These are phyloP conservation scores for Ustanciosporium gigantosporum DNA, from an alignment of 1,284 basidiomycete genomes.

Conservation along the genomic window DNA sequence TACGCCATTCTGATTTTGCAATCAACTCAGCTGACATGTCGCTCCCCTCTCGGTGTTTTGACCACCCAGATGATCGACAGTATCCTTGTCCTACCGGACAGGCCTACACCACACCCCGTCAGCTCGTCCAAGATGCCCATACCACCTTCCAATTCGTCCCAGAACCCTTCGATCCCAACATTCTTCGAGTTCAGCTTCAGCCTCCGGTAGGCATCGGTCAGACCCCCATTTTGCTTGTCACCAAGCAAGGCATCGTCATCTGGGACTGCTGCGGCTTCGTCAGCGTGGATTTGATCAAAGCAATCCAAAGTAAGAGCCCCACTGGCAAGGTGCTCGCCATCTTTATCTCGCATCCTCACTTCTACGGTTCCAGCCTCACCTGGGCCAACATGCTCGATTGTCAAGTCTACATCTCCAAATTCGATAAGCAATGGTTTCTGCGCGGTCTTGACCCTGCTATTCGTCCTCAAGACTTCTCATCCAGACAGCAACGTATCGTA, in stretches of 20 bases:
- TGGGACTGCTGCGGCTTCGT: constrained; percentile 29
- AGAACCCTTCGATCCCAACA: no score
- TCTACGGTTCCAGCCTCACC: constrained; percentile 11
- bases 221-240: constrained; percentile 24
- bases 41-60: no score
- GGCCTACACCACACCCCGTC: no score
- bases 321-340: constrained; percentile 19
- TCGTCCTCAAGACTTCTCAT: constrained; percentile 10
- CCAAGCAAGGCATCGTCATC: constrained; percentile 9
- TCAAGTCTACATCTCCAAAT: constrained; percentile 32
- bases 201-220: constrained; percentile 31
- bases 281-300: constrained; percentile 15
- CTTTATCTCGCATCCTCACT: constrained; percentile 33
- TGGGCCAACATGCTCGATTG: constrained; percentile 33
- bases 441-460: constrained; percentile 10
- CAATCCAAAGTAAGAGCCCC: constrained; percentile 11
- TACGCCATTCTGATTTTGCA: no score
- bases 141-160: no score
- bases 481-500: constrained; percentile 8
- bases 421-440: constrained; percentile 29
- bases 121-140: no score
- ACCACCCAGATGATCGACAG: no score
- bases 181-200: no score
- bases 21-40: no score
- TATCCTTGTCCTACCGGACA: no score